Conservation (phyloP, 1,139 yeast genomes). For the Candida pseudoviswanathii region DNA sequence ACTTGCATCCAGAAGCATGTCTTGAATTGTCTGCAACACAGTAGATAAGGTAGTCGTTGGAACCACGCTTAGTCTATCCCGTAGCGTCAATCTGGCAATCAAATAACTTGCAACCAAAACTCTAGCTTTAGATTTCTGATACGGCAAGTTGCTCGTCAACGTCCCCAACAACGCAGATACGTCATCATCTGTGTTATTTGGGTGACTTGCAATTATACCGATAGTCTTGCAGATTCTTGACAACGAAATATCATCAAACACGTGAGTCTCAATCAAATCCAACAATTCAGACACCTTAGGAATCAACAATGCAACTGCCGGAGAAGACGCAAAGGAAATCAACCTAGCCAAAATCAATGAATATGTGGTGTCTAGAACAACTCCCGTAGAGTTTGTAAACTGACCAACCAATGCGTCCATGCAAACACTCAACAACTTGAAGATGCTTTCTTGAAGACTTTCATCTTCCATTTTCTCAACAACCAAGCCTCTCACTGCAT, state of each 20-base stretch:
- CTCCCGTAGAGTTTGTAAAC: constrained; percentile 16
- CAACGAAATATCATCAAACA: constrained; percentile 36
- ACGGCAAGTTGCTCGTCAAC: constrained; percentile 17
- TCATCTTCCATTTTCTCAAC: constrained; percentile 22
- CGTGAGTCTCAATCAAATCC: constrained; percentile 24
- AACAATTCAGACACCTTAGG: constrained; percentile 23
- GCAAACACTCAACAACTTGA: constrained; percentile 23
- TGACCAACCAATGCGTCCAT: constrained; percentile 34
- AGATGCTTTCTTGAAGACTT: constrained; percentile 19
- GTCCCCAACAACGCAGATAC: constrained; percentile 15
- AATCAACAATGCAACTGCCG: constrained; percentile 27
- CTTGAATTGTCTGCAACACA: constrained; percentile 16
- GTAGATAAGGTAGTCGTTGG: constrained; percentile 9
- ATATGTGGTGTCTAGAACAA: constrained; percentile 23
- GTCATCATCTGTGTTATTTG: constrained; percentile 15
- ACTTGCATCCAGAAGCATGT: constrained; percentile 21
- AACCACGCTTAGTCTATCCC: constrained; percentile 33
- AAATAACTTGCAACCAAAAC: constrained; percentile 48
- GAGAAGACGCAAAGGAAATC: constrained; percentile 38
- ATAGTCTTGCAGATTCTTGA: constrained; percentile 47
- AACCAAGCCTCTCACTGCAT: constrained; percentile 46
- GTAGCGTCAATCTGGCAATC: constrained; percentile 51
- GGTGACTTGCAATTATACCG: constrained; percentile 61
- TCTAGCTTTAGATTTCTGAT: constrained; percentile 24
- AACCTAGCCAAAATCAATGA: constrained; percentile 34